These are phyloP conservation scores for Aspergillus biplanus DNA, from an alignment of 495 filamentous ascomycete species.

Conservation along the genomic window DNA sequence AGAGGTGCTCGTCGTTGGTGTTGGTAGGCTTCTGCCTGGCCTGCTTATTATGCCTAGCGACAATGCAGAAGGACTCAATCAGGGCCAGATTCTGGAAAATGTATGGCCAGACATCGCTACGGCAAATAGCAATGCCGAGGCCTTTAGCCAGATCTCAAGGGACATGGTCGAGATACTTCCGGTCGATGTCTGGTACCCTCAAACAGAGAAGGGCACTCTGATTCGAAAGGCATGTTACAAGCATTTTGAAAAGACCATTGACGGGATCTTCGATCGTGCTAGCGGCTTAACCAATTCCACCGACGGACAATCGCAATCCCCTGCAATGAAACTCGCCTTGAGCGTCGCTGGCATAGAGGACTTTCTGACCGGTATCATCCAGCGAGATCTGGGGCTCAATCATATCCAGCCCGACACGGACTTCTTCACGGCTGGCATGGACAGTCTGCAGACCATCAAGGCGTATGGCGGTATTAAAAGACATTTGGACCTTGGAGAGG, in stretches of 20 bases:
- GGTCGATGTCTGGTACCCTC: constrained; percentile 40
- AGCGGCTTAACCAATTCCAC: constrained; percentile 29
- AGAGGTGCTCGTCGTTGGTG: constrained; percentile 28
- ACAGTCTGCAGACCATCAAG: constrained; percentile 54
- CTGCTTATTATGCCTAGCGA: constrained; percentile 43
- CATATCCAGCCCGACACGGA: constrained; percentile 37
- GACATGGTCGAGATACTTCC: constrained; percentile 47
- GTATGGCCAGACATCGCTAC: constrained; percentile 46
- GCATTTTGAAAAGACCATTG: background rate
- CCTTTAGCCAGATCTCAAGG: constrained; percentile 47
- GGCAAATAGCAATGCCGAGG: constrained; percentile 39
- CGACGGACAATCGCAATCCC: background rate
- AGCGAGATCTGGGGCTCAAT: constrained; percentile 26
- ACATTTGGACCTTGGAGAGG: constrained; percentile 35
- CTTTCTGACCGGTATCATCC: constrained; percentile 30
- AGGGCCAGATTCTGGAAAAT: constrained; percentile 41
- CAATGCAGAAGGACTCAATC: constrained; percentile 23
- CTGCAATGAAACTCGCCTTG: constrained; percentile 21
- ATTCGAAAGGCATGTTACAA: constrained; percentile 37
- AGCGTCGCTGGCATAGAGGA: constrained; percentile 25
- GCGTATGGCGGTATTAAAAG: constrained; percentile 46
- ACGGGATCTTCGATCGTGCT: constrained; percentile 35
- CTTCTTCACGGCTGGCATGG: constrained; percentile 56
- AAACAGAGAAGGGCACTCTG: constrained; percentile 50
- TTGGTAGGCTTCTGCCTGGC: constrained; percentile 19